phyloP scores from a whole-genome alignment of 495 filamentous ascomycete genomes.

The Hypoxylon crocopeplum region DNA sequence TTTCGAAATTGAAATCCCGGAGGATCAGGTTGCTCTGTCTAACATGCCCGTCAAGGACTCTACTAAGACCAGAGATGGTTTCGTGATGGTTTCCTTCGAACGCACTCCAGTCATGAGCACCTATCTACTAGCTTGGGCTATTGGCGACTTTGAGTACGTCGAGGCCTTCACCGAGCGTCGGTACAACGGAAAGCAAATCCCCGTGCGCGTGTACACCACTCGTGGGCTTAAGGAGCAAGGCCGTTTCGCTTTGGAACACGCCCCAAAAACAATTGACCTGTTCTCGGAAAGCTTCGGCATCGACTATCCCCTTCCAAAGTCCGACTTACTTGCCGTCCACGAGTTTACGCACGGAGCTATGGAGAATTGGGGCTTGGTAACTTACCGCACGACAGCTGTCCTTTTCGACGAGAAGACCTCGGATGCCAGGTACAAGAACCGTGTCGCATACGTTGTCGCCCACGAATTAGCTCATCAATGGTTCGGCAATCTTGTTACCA shows the following conservation, averaged over 20 bases:
- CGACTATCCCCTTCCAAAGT: slow-evolving; percentile 95
- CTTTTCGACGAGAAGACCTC: slow-evolving; percentile 91
- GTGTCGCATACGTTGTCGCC: slow-evolving; percentile 92
- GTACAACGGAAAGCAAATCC: slow-evolving; percentile 87
- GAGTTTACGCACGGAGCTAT: slow-evolving; percentile 76
- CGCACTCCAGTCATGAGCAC: slow-evolving; percentile 93
- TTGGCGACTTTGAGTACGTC: slow-evolving; percentile 96
- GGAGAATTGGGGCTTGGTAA: slow-evolving; percentile 95
- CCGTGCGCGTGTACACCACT: slow-evolving; percentile 96
- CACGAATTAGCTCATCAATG: slow-evolving; percentile 98
- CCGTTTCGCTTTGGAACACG: slow-evolving; percentile 82
- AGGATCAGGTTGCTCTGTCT: slow-evolving; percentile 83
- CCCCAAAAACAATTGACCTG: slow-evolving; percentile 88
- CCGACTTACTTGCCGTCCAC: slow-evolving; percentile 93
- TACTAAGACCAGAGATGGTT: slow-evolving; percentile 64
- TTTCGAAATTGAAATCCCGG: slow-evolving; percentile 87
- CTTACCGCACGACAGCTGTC: slow-evolving; percentile 91
- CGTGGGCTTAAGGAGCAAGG: slow-evolving; percentile 88
- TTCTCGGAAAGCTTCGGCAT: slow-evolving; percentile 94
- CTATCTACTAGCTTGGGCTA: slow-evolving; percentile 95
- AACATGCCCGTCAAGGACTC: slow-evolving; percentile 88
- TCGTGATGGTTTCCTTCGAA: slow-evolving; percentile 85
- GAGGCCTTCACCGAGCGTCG: slow-evolving; percentile 86
- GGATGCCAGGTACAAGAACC: slow-evolving; percentile 84
- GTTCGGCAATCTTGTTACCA: slow-evolving; percentile 96